These are phyloP conservation scores for Pythium diclinum DNA, from an alignment of 352 stramenopile species.

Conservation along the genomic window DNA sequence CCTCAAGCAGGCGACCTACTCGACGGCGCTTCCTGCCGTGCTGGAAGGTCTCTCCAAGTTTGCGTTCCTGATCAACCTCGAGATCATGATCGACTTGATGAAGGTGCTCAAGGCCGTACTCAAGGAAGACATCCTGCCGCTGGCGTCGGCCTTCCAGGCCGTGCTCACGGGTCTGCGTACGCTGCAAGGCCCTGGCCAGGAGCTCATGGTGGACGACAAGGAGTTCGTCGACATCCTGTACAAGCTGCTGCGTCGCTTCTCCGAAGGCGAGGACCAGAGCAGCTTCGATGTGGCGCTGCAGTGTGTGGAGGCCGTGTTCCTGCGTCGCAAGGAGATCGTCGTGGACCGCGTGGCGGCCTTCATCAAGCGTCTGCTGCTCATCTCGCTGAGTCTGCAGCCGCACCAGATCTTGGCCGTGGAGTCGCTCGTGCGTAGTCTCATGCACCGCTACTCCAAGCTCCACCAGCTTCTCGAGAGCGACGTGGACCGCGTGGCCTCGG, in stretches of 20 bases:
- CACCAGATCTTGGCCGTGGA: constrained; percentile 86
- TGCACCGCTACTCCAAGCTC: constrained; percentile 92
- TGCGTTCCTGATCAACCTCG: constrained; percentile 97
- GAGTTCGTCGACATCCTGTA: constrained; percentile 96
- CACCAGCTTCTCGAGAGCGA: constrained; percentile 96
- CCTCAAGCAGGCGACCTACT: constrained; percentile 90
- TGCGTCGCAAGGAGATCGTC: constrained; percentile 94
- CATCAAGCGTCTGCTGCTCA: constrained; percentile 90
- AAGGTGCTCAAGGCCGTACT: constrained; percentile 94
- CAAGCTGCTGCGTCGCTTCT: constrained; percentile 76
- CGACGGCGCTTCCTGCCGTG: constrained; percentile 87
- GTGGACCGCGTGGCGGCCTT: constrained; percentile 93
- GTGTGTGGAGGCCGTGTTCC: constrained; percentile 92
- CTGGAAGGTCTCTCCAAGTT: constrained; percentile 94
- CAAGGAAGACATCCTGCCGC: constrained; percentile 65
- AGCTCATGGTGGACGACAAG: constrained; percentile 96
- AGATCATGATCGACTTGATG: constrained; percentile 96
- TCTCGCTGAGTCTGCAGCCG: constrained; percentile 83
- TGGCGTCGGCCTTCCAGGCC: constrained; percentile 68
- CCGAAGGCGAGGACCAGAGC: constrained; percentile 52
- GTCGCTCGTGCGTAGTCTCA: constrained; percentile 83
- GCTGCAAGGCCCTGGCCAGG: constrained; percentile 91
- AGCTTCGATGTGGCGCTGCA: constrained; percentile 77
- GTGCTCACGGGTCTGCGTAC: constrained; percentile 93
- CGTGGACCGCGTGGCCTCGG: constrained; percentile 91